Evolutionary conservation across 345 rosid genomes (phyloP).

Genomic region (Eucalyptus viminalis): DNA sequence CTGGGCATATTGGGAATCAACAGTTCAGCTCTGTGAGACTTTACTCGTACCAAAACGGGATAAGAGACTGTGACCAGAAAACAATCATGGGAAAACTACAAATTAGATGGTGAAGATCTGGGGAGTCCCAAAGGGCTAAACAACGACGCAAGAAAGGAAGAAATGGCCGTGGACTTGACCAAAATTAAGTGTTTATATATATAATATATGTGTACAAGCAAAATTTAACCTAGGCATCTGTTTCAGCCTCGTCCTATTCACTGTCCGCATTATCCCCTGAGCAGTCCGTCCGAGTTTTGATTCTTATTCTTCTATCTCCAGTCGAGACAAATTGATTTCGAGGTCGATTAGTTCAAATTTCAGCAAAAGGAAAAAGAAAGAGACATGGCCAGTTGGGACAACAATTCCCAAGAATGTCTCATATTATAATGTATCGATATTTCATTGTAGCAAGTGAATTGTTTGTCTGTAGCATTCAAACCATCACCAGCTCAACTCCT

Average conservation of each 20-base stretch:
- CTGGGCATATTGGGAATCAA: background rate
- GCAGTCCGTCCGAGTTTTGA: background rate
- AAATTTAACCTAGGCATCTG: background rate
- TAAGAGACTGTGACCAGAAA: background rate
- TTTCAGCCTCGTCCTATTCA: background rate
- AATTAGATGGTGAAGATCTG: background rate
- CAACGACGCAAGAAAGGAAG: background rate
- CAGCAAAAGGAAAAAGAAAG: background rate
- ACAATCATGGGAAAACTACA: background rate
- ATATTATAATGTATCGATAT: background rate
- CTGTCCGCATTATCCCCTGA: background rate
- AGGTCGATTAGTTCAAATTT: background rate
- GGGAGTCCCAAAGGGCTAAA: background rate
- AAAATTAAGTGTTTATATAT: background rate
- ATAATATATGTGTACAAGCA: background rate
- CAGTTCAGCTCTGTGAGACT: background rate
- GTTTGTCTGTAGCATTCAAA: background rate
- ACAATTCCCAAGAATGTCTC: background rate
- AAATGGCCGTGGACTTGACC: background rate
- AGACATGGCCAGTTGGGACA: background rate
- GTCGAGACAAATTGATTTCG: background rate
- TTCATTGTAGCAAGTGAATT: background rate
- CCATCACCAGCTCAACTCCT: background rate
- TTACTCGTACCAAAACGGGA: background rate
- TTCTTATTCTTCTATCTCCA: background rate